A percentile compares a stretch with the other conserved stretches of the same genome.
Evolutionary conservation across 257 asterid species (phyloP).

Genomic region (Leptodermis oblonga): DNA sequence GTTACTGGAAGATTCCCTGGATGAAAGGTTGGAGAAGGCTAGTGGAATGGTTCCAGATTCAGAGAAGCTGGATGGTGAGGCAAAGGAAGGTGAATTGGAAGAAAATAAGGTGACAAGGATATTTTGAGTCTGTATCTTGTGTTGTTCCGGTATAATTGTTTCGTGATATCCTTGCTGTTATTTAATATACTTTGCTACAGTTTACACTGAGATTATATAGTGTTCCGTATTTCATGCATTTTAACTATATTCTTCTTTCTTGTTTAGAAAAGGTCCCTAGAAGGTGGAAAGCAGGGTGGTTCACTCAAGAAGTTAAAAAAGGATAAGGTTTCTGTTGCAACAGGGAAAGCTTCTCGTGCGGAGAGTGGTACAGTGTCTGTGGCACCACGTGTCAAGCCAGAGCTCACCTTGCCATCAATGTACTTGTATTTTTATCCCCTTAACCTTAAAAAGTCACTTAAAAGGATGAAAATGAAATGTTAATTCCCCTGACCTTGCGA

Average conservation of each 20-base stretch:
- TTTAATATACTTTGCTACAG: not conserved
- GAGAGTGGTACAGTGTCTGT: conserved; percentile 57
- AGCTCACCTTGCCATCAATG: conserved; percentile 79
- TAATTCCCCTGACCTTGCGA: not conserved
- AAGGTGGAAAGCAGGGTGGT: conserved; percentile 73
- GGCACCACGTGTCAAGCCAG: conserved; percentile 90
- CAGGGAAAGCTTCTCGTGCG: conserved; percentile 69
- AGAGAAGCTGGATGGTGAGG: conserved; percentile 76
- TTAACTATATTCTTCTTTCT: not conserved
- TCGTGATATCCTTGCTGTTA: not conserved
- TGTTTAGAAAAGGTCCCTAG: conserved; percentile 65
- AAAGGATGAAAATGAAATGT: not conserved
- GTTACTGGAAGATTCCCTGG: conserved; percentile 94
- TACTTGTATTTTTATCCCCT: conserved; percentile 25
- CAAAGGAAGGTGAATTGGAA: conserved; percentile 73
- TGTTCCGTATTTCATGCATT: not conserved
- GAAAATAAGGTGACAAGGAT: conserved; percentile 62
- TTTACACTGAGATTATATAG: not conserved
- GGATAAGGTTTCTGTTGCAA: conserved; percentile 70
- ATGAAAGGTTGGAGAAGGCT: conserved; percentile 80
- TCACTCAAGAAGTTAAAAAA: conserved; percentile 70
- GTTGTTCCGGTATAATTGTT: not conserved
- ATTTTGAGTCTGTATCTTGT: not conserved
- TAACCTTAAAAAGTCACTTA: not conserved
- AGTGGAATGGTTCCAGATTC: conserved; percentile 56